Evolutionary conservation across 2,329 filamentous ascomycete species (phyloP), one percentile per base, ranked within the genome.

Genomic region (Didymella segeticola): DNA sequence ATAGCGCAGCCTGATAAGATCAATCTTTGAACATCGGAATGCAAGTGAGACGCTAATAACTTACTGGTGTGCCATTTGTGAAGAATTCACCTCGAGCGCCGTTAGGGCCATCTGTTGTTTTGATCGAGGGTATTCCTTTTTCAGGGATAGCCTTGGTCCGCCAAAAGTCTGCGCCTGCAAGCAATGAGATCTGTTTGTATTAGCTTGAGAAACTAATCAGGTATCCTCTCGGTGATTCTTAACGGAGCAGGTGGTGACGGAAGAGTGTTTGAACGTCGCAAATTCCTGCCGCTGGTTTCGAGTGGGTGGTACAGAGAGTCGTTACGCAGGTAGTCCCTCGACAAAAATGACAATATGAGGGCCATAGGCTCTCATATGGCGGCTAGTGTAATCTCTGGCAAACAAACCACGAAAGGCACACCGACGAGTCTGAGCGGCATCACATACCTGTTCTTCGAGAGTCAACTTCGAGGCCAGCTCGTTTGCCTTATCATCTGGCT

Each of bases 21-120:
- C 33, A 69, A 56, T 50, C 36, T 10, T 8, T 5, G 29, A 2
- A 2, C 6, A 0, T 15, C 10, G 15, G 3, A 22, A 11, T 10
- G 33, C 11, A n/a, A 23, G 11, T 19, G 2, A 9, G 22, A 19
- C 10, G 14, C 5, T 5, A 7, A 67, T 75, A 46, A 66, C 68
- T 68, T 57, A 75, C 73, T 41, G 72, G 73, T 46, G 74, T 77
- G 49, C 74, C 74, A 51, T 77, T 76, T 22, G 86, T 84, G 74
- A 89, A 89, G 78, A 88, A 89, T 62, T 83, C 85, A 43, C 87
- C 87, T 59, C 88, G 80, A 27, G 88, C 83, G 43, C 88, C 88
- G 69, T 89, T 89, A 30, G 88, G 88, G 0, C 88, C 87, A 62
- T 90, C 88, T 30, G 85, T 83, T 39, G 87, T 79, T 41, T 87